Base-by-base conservation (phyloP, 139 green algal genomes). In the Choricystis sp. region DNA sequence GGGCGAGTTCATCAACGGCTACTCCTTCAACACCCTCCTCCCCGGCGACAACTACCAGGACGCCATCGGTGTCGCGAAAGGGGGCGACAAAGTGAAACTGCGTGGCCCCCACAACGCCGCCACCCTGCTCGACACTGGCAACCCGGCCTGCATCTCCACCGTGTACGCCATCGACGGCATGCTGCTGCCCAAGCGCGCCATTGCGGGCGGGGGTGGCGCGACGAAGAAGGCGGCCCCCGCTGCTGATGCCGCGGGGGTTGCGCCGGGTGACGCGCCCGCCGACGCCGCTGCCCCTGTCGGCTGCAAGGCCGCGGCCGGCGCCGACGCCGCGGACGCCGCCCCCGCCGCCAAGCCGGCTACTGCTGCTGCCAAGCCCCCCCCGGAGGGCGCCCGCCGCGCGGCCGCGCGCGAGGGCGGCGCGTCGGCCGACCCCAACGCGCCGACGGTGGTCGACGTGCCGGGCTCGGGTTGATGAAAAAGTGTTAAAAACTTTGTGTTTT, bases 1-100 rank as follows among this genome's bases (percentile, higher is more conserved):
- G 21, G 29, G 14, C 21, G 28, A 31, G 29, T 56, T 64, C 29
- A 24, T 29, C 19, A 31, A 64, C 25, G 60, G 60, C 3, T 64
- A 64, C 60, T 49, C 25, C 2, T 64, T 64, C 60, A 64, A 64
- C 60, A 64, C 60, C 19, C 29, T 56, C 19, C 60, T 64, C 2
- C 21, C 27, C 29, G 60, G 29, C 2, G 2, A 56, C 22, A 24
- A 64, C 2, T 24, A 29, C 25, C 60, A 31, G 2, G 60, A 64
- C 60, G 24, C 60, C 2, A n/a, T 64, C 29, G 23, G 29, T 3
- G 60, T 64, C 19, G 29, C 49, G 29, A 23, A 23, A 28, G 19
- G 19, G 19, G 60, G 29, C 60, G 29, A 56, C 29, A 56, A 26
- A 23, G 26, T 56, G 29, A 56, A 64, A 29, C 25, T 64, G 4